phyloP scores from a whole-genome alignment of 169 alveolate genomes.

The Amoebophrya sp. region DNA sequence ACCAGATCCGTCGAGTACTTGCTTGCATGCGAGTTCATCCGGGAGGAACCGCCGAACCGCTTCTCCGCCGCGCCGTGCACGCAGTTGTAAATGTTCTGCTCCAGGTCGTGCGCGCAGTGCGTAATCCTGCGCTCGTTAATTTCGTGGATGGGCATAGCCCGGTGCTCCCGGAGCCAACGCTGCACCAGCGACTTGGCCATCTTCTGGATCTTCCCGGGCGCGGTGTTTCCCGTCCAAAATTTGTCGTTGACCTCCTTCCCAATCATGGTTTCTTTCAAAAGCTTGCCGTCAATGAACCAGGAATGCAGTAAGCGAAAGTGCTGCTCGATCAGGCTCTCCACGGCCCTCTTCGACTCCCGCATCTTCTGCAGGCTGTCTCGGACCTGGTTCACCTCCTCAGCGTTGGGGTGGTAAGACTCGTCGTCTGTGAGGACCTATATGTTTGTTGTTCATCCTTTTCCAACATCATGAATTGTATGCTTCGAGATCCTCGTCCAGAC shows the following conservation, averaged over 20 bases:
- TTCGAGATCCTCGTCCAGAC: too few species aligned
- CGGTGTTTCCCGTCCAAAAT: not conserved
- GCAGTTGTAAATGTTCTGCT: not conserved
- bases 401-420: not conserved
- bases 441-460: too few species aligned
- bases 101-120: not conserved
- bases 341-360: not conserved
- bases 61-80: not conserved
- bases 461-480: too few species aligned
- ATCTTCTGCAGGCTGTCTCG: not conserved
- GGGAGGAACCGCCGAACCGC: not conserved
- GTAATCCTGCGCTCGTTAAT: not conserved
- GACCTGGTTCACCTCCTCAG: not conserved
- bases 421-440: not conserved
- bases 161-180: not conserved
- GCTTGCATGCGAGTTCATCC: too few species aligned
- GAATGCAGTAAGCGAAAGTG: not conserved
- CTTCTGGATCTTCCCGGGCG: not conserved
- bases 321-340: not conserved
- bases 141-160: not conserved
- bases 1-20: not conserved
- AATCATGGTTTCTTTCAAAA: not conserved
- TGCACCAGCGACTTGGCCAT: not conserved
- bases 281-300: not conserved
- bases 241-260: not conserved